Base-by-base conservation (phyloP, 176 grass and related monocot species). In the Stipa capillata region DNA sequence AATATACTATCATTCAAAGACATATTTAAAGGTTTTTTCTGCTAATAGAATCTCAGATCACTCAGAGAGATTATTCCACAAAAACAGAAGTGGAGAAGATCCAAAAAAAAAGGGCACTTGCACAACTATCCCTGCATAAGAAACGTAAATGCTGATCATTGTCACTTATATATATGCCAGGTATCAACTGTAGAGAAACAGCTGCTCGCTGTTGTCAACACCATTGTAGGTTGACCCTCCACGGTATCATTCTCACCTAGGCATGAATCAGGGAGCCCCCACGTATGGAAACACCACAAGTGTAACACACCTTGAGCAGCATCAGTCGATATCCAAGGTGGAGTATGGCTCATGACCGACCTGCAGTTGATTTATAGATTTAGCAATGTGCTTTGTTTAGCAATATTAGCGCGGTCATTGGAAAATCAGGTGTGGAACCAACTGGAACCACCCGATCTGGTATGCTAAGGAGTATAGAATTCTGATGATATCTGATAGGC, bases 311-410 rank as follows among this genome's bases (percentile, higher is more conserved):
- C 50, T 7, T 37, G 28, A 78, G 20, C n/a, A 28, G 23, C 49
- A 81, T 92, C 81, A 94, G 51, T 98, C 95, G 10, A 98, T 98
- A 72, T 94, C 95, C 90, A 98, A 92, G 71, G 85, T 94, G 62
- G 90, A 98, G 85, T 98, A 92, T 32, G 92, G 95, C 63, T 92
- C 95, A 78, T 90, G 88, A 62, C 80, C 92, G 69, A 98, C 92
- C 95, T 98, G 85, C 54, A 76, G 33, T 76, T 10, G 23, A 41
- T 74, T 50, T 34, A 31, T 34, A 7, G n/a, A 56, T 61, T 85
- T 50, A 70, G 42, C 24, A 68, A 37, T 13, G 6, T 18, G 66
- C 3, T 62, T 36, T 82, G 16, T 73, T 65, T 29, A 62, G 27
- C 9, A 63, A 83, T 63, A 40, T 28, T 72, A 56, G 54, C 54